Conservation (phyloP, 495 filamentous ascomycete genomes). For the Neurospora sp. region DNA sequence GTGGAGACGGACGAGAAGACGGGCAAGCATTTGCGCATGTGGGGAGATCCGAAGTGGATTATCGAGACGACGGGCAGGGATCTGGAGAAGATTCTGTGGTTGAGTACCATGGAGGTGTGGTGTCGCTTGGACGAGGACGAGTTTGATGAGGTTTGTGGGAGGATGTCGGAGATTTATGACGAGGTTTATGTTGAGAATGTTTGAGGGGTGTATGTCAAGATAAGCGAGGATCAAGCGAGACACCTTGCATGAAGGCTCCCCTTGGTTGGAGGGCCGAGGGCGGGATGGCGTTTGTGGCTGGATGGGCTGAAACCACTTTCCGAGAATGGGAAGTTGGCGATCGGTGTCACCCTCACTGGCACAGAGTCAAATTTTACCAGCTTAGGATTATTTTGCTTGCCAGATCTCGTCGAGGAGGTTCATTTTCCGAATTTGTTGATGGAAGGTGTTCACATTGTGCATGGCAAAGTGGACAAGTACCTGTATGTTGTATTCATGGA, state of each 20-base stretch:
- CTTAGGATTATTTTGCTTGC: background rate
- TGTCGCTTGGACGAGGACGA: slow-evolving; percentile 11
- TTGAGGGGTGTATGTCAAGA: background rate
- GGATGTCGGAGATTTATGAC: slow-evolving; percentile 4
- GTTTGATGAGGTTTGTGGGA: slow-evolving; percentile 5
- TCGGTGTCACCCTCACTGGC: background rate
- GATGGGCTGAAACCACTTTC: background rate
- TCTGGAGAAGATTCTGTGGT: slow-evolving; percentile 42
- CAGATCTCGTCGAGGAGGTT: background rate
- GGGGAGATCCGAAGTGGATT: slow-evolving; percentile 23
- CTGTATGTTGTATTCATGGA: background rate
- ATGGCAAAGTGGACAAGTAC: background rate
- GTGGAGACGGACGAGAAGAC: slow-evolving; percentile 3
- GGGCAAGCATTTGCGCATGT: slow-evolving; percentile 13
- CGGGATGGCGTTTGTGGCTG: background rate
- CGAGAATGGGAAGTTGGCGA: no score
- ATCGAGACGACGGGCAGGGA: slow-evolving; percentile 31
- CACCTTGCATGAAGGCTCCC: background rate
- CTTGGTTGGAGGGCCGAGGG: background rate
- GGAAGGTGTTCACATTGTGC: background rate
- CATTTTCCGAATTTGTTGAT: background rate
- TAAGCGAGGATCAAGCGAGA: background rate
- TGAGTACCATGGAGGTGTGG: slow-evolving; percentile 35
- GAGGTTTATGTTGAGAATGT: slow-evolving; percentile 3
- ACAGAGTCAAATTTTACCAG: background rate